Evolutionary conservation across 768 basidiomycete species (phyloP).

Genomic region (Boletellus ananas): DNA sequence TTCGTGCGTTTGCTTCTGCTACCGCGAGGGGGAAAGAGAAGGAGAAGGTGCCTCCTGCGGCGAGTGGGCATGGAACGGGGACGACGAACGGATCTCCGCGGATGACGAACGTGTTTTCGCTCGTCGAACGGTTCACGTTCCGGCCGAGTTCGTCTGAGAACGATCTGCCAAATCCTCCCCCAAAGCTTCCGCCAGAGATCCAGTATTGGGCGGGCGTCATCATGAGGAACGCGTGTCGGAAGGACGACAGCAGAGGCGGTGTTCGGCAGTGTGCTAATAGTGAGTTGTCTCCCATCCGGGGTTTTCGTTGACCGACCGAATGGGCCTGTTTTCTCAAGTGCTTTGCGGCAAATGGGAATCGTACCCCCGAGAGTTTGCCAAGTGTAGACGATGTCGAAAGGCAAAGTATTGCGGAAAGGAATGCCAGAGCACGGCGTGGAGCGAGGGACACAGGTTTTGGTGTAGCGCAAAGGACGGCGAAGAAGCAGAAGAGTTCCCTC

Average conservation of each 20-base stretch:
- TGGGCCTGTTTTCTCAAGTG: conserved; percentile 46
- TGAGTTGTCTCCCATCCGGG: conserved; percentile 37
- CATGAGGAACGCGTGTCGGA: conserved; percentile 98
- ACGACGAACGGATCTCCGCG: conserved; percentile 25
- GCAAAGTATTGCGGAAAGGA: conserved; percentile 99
- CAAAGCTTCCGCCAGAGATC: conserved; percentile 80
- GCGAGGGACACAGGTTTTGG: conserved; percentile 95
- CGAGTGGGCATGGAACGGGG: conserved; percentile 23
- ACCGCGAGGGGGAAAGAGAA: conserved; percentile 49
- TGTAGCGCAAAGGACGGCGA: conserved; percentile 65
- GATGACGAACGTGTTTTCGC: conserved; percentile 90
- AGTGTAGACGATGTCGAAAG: conserved; percentile 92
- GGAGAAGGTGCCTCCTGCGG: conserved; percentile 27
- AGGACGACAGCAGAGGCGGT: conserved; percentile 90
- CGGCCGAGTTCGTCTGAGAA: conserved; percentile 81
- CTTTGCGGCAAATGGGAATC: conserved; percentile 93
- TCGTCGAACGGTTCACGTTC: conserved; percentile 96
- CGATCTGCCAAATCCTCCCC: conserved; percentile 63
- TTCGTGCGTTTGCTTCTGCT: conserved; percentile 43
- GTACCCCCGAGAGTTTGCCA: conserved; percentile 92
- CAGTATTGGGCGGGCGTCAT: conserved; percentile 99
- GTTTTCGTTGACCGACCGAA: neutral
- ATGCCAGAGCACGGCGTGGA: conserved; percentile 95
- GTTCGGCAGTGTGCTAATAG: conserved; percentile 98
- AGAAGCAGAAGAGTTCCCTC: conserved; percentile 34